Conservation (phyloP, 148 eudicot species). For the Heliosperma pusillum region DNA sequence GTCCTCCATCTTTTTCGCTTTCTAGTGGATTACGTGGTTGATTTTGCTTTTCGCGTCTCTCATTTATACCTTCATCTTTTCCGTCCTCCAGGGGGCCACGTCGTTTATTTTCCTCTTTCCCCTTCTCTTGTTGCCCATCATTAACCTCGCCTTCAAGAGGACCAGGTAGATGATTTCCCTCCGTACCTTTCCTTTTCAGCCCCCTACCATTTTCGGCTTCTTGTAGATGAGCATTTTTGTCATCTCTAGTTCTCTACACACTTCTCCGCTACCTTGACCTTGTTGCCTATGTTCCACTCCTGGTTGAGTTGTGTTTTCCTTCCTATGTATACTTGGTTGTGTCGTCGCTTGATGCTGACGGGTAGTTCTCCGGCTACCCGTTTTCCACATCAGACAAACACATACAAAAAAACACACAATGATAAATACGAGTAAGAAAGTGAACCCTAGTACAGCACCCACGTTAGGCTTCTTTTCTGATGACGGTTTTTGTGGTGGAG, state of each 20-base stretch:
- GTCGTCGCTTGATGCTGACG: not conserved
- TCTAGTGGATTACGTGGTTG: not conserved
- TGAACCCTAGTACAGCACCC: not conserved
- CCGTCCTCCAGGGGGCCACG: not conserved
- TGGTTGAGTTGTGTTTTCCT: not conserved
- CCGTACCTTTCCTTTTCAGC: not conserved
- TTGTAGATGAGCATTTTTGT: not conserved
- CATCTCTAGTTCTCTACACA: not conserved
- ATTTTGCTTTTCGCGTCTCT: not conserved
- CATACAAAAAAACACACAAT: not conserved
- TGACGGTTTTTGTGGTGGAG: not conserved
- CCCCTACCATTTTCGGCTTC: not conserved
- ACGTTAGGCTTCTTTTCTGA: slow-evolving; percentile 1
- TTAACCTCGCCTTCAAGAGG: no score
- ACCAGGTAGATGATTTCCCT: not conserved
- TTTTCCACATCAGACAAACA: not conserved
- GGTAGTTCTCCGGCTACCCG: not conserved
- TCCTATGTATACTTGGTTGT: not conserved
- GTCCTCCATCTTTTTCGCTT: no score
- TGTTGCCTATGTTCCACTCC: not conserved
- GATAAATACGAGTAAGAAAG: not conserved
- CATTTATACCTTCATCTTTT: not conserved
- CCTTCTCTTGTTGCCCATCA: not conserved
- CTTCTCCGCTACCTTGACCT: not conserved
- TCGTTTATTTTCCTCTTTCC: not conserved